Percentiles rank a stretch among this genome's conserved stretches.
These are phyloP conservation scores for Kodamaea sp. DNA, from an alignment of 1,139 yeast genomes.

Conservation along the genomic window DNA sequence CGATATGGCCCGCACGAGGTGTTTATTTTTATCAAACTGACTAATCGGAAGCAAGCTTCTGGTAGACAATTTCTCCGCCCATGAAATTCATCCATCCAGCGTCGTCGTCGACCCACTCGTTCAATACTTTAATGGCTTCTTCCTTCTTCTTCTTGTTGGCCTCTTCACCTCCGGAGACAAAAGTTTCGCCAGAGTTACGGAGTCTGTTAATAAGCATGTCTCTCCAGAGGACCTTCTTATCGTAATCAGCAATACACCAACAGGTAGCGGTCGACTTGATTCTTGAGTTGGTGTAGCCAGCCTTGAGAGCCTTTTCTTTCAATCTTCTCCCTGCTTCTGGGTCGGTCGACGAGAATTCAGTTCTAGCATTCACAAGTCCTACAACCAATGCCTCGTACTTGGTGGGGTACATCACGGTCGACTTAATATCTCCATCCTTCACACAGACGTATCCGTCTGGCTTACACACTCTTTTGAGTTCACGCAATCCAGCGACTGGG, in stretches of 20 bases:
- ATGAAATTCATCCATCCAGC: conserved; percentile 13
- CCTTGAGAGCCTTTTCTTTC: conserved; percentile 18
- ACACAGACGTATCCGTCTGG: conserved; percentile 23
- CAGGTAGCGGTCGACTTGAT: conserved; percentile 15
- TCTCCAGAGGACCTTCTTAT: conserved; percentile 6
- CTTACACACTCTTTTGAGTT: conserved; percentile 12
- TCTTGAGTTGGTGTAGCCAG: conserved; percentile 18
- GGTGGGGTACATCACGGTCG: conserved; percentile 22
- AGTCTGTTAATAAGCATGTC: conserved; percentile 14
- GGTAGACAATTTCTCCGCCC: conserved; percentile 21
- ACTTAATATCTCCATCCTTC: conserved; percentile 31
- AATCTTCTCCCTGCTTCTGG: conserved; percentile 18
- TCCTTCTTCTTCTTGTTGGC: conserved; percentile 9
- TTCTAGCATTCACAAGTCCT: conserved; percentile 10
- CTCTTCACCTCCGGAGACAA: conserved; percentile 11
- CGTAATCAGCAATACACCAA: conserved; percentile 17
- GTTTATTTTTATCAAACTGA: too few species aligned
- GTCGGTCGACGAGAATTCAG: conserved; percentile 15
- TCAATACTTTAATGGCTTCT: conserved; percentile 13
- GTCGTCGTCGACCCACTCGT: conserved; percentile 17
- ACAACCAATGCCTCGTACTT: conserved; percentile 15
- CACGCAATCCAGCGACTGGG: conserved; percentile 18
- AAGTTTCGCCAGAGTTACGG: conserved; percentile 12
- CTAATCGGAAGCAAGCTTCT: too few species aligned
- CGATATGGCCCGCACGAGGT: too few species aligned